Conservation (phyloP, 2,329 filamentous ascomycete species). For the Aspergillus fijiensis region DNA sequence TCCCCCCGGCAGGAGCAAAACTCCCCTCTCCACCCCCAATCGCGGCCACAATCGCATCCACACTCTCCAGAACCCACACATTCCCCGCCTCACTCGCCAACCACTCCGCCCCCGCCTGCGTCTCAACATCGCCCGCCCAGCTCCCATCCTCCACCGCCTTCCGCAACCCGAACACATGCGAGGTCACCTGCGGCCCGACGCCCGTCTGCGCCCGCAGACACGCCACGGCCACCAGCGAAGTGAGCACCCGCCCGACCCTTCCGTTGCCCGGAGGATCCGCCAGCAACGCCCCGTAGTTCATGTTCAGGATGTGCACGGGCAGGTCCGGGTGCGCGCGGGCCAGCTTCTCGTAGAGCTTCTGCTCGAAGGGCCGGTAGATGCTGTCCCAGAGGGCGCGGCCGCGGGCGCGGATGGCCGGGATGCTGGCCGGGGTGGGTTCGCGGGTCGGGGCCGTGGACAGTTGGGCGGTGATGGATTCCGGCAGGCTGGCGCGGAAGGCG, state of each 20-base stretch:
- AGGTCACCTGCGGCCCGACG: conserved; percentile 77
- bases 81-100: conserved; percentile 65
- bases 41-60: conserved; percentile 60
- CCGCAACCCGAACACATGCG: conserved; percentile 75
- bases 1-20: conserved; percentile 53
- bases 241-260: conserved; percentile 67
- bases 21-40: conserved; percentile 51
- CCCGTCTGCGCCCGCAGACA: conserved; percentile 77
- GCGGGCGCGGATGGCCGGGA: conserved; percentile 56
- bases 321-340: conserved; percentile 76
- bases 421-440: conserved; percentile 51
- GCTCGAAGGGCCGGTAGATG: conserved; percentile 72
- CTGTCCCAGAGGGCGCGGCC: conserved; percentile 71
- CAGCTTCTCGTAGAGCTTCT: conserved; percentile 69
- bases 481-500: conserved; percentile 65
- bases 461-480: conserved; percentile 52
- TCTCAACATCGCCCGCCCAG: conserved; percentile 52
- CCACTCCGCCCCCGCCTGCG: conserved; percentile 58
- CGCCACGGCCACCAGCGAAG: conserved; percentile 70
- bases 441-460: conserved; percentile 62
- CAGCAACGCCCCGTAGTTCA: conserved; percentile 72
- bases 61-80: conserved; percentile 60
- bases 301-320: conserved; percentile 73
- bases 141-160: conserved; percentile 72
- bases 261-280: conserved; percentile 61